These are phyloP conservation scores for Trichoderma brevicompactum DNA, from an alignment of 2,329 filamentous ascomycete genomes.

Conservation along the genomic window DNA sequence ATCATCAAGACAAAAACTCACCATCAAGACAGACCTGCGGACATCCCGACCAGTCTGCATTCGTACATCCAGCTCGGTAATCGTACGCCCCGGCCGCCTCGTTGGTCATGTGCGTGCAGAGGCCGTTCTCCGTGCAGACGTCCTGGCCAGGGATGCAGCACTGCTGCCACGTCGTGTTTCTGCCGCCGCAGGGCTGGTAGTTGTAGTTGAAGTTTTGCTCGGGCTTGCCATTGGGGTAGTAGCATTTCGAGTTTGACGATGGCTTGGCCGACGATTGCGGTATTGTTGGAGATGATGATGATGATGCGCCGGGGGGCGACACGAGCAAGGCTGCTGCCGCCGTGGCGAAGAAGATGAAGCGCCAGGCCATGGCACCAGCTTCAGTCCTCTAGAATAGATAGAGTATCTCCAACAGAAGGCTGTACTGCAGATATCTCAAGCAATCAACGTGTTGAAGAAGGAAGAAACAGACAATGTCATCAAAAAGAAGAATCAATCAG, in stretches of 20 bases:
- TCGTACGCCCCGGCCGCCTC: not conserved
- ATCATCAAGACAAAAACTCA: conserved; percentile 1
- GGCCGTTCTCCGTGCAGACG: not conserved
- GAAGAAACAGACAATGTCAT: too few species aligned
- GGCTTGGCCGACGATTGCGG: not conserved
- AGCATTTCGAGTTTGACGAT: not conserved
- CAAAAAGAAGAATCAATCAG: too few species aligned
- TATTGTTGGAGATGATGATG: not conserved
- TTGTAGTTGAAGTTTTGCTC: not conserved
- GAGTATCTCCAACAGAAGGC: too few species aligned
- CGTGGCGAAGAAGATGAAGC: not conserved
- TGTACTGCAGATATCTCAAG: too few species aligned
- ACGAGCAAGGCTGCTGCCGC: not conserved
- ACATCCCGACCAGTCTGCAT: conserved; percentile 21
- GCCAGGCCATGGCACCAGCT: not conserved
- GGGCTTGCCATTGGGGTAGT: conserved; percentile 4
- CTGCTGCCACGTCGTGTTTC: conserved; percentile 6
- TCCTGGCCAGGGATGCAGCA: conserved; percentile 14
- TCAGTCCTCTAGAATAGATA: too few species aligned
- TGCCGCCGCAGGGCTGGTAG: conserved; percentile 3
- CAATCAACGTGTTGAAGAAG: too few species aligned
- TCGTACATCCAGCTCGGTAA: conserved; percentile 14
- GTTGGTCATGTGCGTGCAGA: not conserved
- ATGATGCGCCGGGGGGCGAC: not conserved
- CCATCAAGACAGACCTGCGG: conserved; percentile 6